Percentiles rank a stretch among this genome's conserved stretches.
These are phyloP conservation scores for Sporobolomyces roseus DNA, from an alignment of 768 basidiomycete species.

Conservation along the genomic window DNA sequence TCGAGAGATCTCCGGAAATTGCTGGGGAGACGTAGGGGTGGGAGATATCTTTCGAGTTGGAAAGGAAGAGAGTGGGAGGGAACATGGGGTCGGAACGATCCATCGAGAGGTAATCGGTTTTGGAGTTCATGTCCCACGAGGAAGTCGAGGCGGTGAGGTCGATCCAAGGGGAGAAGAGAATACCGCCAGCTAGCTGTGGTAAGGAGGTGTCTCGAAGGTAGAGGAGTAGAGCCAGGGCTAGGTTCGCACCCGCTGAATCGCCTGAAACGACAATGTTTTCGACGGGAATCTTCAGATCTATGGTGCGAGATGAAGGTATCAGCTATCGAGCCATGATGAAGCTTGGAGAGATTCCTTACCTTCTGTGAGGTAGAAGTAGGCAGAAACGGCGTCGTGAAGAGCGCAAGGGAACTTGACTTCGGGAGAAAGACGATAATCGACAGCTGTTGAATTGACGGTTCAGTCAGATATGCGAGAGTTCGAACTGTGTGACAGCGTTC, in stretches of 20 bases:
- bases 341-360: slow-evolving; percentile 49
- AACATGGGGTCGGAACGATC: slow-evolving; percentile 71
- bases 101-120: slow-evolving; percentile 70
- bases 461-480: background rate
- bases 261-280: slow-evolving; percentile 80
- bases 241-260: slow-evolving; percentile 87
- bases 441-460: slow-evolving; percentile 52
- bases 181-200: slow-evolving; percentile 74
- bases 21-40: slow-evolving; percentile 86
- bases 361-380: slow-evolving; percentile 77
- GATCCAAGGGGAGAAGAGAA: slow-evolving; percentile 63
- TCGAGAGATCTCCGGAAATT: slow-evolving; percentile 80
- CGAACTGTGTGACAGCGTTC: too few species aligned
- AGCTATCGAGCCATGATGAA: too few species aligned
- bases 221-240: slow-evolving; percentile 76
- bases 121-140: slow-evolving; percentile 83
- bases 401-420: slow-evolving; percentile 89
- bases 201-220: slow-evolving; percentile 85
- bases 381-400: slow-evolving; percentile 72
- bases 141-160: slow-evolving; percentile 91
- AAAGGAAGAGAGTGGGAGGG: slow-evolving; percentile 82
- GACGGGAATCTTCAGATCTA: slow-evolving; percentile 25
- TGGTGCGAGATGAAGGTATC: too few species aligned
- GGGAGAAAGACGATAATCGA: slow-evolving; percentile 94
- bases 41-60: slow-evolving; percentile 60